phyloP scores from a whole-genome alignment of 1,139 yeast genomes.

The Suhomyces chickasaworum region DNA sequence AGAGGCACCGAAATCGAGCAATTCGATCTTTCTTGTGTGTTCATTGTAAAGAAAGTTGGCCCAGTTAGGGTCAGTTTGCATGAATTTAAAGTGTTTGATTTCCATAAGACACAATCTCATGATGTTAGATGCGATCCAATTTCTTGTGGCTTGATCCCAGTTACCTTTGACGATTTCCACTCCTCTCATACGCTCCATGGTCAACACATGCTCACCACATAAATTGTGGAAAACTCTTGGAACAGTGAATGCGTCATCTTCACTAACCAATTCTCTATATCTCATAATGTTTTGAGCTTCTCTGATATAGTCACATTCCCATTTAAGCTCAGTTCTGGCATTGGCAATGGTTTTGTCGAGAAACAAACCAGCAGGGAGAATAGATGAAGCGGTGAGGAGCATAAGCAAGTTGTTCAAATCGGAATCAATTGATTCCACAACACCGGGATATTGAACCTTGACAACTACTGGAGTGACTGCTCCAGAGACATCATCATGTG shows the following conservation, averaged over 20 bases:
- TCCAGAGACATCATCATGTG: slow-evolving; percentile 35
- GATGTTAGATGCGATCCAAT: slow-evolving; percentile 82
- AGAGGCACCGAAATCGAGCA: slow-evolving; percentile 95
- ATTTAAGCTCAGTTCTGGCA: slow-evolving; percentile 88
- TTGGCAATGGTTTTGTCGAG: slow-evolving; percentile 90
- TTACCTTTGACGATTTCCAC: slow-evolving; percentile 77
- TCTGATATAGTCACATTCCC: slow-evolving; percentile 96
- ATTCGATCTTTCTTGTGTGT: slow-evolving; percentile 65
- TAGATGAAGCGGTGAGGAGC: slow-evolving; percentile 80
- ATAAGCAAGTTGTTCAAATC: slow-evolving; percentile 84
- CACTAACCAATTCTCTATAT: slow-evolving; percentile 61
- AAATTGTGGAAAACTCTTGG: slow-evolving; percentile 79
- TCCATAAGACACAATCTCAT: slow-evolving; percentile 87
- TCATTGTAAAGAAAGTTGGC: slow-evolving; percentile 89
- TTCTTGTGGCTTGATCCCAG: slow-evolving; percentile 70
- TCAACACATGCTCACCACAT: slow-evolving; percentile 80
- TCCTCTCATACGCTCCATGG: slow-evolving; percentile 90
- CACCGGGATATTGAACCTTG: slow-evolving; percentile 98
- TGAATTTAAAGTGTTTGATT: slow-evolving; percentile 79
- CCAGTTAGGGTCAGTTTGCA: slow-evolving; percentile 99
- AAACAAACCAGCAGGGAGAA: slow-evolving; percentile 89
- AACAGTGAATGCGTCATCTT: slow-evolving; percentile 72
- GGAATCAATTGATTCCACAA: slow-evolving; percentile 87
- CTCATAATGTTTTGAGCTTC: slow-evolving; percentile 81
- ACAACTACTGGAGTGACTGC: slow-evolving; percentile 80